Percentiles rank a stretch among this genome's conserved stretches.
Evolutionary conservation across 768 basidiomycete species (phyloP).

Genomic region (Tylopilus intermedius): DNA sequence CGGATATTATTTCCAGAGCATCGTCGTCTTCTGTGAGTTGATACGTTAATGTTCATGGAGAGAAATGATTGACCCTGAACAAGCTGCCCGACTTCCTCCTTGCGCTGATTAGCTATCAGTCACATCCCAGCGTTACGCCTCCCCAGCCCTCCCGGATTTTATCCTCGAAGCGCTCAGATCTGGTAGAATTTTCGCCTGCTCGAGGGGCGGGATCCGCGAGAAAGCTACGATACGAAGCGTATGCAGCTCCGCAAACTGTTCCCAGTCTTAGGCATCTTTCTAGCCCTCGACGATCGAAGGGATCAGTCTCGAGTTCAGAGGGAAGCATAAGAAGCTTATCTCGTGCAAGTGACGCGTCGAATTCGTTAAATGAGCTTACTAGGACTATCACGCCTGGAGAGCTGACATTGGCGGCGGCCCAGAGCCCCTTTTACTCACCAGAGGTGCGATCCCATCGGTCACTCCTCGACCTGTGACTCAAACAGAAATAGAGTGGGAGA

Average conservation of each 20-base stretch:
- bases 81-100: constrained; percentile 71
- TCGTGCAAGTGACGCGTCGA: constrained; percentile 18
- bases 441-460: constrained; percentile 18
- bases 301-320: constrained; percentile 35
- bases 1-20: constrained; percentile 43
- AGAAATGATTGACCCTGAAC: constrained; percentile 3
- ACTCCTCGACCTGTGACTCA: constrained; percentile 1
- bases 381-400: constrained; percentile 31
- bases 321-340: constrained; percentile 31
- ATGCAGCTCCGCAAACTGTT: constrained; percentile 54
- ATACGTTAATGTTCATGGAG: neutral
- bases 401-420: constrained; percentile 24
- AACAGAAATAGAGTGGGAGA: constrained; percentile 9
- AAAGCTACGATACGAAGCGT: constrained; percentile 66
- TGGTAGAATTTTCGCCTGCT: constrained; percentile 16
- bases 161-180: constrained; percentile 16
- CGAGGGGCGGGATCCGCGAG: constrained; percentile 32
- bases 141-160: constrained; percentile 8
- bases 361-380: constrained; percentile 23
- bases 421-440: constrained; percentile 7
- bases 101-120: constrained; percentile 40
- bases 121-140: neutral
- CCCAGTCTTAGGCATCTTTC: constrained; percentile 39
- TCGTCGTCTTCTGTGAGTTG: constrained; percentile 52
- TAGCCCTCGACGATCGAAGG: constrained; percentile 29